Percentiles rank a stretch among this genome's conserved stretches.
phyloP scores from a whole-genome alignment of 345 rosid species.

The Camelina hispida region DNA sequence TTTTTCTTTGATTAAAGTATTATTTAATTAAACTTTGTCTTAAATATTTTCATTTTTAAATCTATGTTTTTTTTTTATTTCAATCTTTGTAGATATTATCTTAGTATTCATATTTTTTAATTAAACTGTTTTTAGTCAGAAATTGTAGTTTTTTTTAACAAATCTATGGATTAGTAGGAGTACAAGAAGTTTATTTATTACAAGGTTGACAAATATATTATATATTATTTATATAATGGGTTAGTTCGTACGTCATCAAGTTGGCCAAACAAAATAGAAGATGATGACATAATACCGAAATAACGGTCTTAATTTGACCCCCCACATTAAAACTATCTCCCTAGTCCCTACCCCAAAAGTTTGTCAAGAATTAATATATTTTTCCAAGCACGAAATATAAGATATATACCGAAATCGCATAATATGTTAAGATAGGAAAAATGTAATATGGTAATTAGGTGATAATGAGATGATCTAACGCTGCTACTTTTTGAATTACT shows the following conservation, averaged over 20 bases:
- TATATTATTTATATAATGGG: background rate
- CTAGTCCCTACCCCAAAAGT: background rate
- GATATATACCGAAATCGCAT: background rate
- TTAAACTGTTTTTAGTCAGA: background rate
- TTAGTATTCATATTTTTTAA: background rate
- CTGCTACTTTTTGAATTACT: constrained; percentile 22
- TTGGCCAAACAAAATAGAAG: constrained; percentile 21
- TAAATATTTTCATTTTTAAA: too few relatives aligned
- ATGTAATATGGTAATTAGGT: constrained; percentile 23
- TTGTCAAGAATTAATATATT: background rate
- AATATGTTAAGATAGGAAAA: constrained; percentile 1
- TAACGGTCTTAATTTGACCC: constrained; percentile 37
- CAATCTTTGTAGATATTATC: too few relatives aligned
- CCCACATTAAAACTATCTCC: background rate
- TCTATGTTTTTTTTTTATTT: too few relatives aligned
- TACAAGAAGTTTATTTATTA: background rate
- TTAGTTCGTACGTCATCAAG: constrained; percentile 16
- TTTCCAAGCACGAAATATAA: background rate
- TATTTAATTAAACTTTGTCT: too few relatives aligned
- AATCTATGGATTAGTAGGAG: background rate
- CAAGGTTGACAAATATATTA: background rate
- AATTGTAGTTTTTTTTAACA: background rate
- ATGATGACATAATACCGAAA: constrained; percentile 34
- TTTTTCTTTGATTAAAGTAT: too few relatives aligned
- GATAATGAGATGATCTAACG: constrained; percentile 29